phyloP scores from a whole-genome alignment of 2,329 filamentous ascomycete species.

The Pyrenochaeta sp. region DNA sequence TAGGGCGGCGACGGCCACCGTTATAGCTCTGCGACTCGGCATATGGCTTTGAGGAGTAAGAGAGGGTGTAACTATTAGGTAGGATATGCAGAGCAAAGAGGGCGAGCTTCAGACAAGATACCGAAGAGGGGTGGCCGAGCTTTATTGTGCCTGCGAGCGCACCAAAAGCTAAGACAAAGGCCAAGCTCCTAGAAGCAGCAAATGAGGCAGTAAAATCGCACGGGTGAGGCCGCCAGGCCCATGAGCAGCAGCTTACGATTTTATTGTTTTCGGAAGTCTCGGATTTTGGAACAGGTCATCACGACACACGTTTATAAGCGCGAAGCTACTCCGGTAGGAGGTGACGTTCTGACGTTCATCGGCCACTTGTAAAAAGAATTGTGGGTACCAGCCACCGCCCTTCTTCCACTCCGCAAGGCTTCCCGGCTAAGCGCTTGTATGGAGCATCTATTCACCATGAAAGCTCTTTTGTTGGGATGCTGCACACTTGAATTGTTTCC shows the following conservation, averaged over 20 bases:
- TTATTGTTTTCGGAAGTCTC: conserved; percentile 33
- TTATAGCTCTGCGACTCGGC: conserved; percentile 27
- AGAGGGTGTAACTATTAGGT: conserved; percentile 1
- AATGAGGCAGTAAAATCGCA: conserved; percentile 7
- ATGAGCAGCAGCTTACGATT: conserved; percentile 12
- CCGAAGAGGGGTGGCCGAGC: background rate
- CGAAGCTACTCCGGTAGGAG: conserved; percentile 28
- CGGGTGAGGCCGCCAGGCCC: conserved; percentile 7
- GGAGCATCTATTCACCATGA: conserved; percentile 1
- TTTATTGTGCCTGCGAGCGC: conserved; percentile 6
- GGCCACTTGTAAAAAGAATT: conserved; percentile 10
- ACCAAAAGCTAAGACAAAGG: conserved; percentile 6
- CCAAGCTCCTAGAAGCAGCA: conserved; percentile 11
- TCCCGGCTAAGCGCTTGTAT: no score
- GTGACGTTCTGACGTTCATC: conserved; percentile 18
- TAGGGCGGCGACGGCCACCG: conserved; percentile 45
- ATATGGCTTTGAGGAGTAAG: conserved; percentile 32
- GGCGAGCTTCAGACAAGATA: background rate
- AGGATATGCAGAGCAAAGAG: conserved; percentile 2
- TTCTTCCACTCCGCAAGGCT: conserved; percentile 8
- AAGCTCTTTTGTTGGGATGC: conserved; percentile 1
- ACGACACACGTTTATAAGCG: conserved; percentile 37
- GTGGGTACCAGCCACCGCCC: conserved; percentile 21
- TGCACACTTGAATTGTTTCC: background rate
- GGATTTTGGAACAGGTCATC: conserved; percentile 28